A percentile compares a stretch with the other conserved stretches of the same genome.
These are phyloP conservation scores for Tetrapisispora nanseiensis DNA, from an alignment of 805 yeast genomes.

Conservation along the genomic window DNA sequence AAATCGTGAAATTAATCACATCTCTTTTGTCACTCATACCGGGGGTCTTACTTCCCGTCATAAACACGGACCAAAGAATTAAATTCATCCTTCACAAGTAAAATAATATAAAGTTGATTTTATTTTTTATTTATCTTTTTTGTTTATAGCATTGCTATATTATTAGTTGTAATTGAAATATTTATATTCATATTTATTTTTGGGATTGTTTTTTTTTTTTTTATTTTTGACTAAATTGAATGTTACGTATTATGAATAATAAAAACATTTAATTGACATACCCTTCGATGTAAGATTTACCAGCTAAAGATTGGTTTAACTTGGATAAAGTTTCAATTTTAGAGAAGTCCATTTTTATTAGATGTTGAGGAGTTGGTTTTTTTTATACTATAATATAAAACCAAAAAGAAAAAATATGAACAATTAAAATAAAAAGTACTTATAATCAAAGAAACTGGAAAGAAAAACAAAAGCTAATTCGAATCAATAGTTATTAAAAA, in stretches of 20 bases:
- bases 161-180: too few relatives aligned
- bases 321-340: slow-evolving; percentile 62
- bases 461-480: background rate
- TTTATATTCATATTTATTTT: slow-evolving; percentile 32
- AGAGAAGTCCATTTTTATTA: slow-evolving; percentile 57
- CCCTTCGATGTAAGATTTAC: slow-evolving; percentile 94
- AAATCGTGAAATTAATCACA: slow-evolving; percentile 32
- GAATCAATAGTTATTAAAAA: too few relatives aligned
- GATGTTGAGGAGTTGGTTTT: slow-evolving; percentile 1
- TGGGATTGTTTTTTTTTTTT: too few relatives aligned
- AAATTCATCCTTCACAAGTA: slow-evolving; percentile 11
- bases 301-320: slow-evolving; percentile 79
- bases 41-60: slow-evolving; percentile 95
- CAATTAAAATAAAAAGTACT: background rate
- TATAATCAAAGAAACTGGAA: background rate
- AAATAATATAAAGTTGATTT: background rate
- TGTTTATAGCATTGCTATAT: too few relatives aligned
- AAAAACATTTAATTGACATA: slow-evolving; percentile 64
- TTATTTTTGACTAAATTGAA: too few relatives aligned
- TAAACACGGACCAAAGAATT: slow-evolving; percentile 27
- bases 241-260: too few relatives aligned
- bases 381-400: background rate
- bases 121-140: background rate
- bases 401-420: background rate
- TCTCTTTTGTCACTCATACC: slow-evolving; percentile 74